Percentiles rank a stretch among this genome's conserved stretches.
Conservation (phyloP, 768 basidiomycete species). For the Cystofilobasidium capitatum region DNA sequence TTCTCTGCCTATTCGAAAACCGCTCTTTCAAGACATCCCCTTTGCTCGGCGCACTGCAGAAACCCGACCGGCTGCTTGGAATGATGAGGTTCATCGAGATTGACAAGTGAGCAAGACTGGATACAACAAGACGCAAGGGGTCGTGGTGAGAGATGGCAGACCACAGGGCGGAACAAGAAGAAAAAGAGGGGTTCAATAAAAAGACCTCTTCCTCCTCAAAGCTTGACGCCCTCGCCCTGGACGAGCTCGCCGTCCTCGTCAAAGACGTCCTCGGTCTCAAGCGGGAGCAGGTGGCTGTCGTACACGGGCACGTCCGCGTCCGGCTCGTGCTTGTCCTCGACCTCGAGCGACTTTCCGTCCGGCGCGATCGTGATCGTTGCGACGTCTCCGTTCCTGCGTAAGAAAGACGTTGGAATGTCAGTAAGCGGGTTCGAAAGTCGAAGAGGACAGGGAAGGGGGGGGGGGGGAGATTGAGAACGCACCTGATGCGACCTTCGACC, state of each 20-base stretch:
- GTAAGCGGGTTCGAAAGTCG: constrained; percentile 23
- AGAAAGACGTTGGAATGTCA: too few species aligned
- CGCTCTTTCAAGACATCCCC: too few species aligned
- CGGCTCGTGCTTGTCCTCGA: constrained; percentile 54
- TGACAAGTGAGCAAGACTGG: too few species aligned
- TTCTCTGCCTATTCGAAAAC: too few species aligned
- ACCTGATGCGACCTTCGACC: constrained; percentile 69
- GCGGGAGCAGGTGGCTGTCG: constrained; percentile 11
- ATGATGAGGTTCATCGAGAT: too few species aligned
- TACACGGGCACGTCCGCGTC: constrained; percentile 38
- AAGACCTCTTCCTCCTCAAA: too few species aligned
- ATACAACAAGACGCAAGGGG: too few species aligned
- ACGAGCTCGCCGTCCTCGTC: constrained; percentile 5
- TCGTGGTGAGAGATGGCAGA: too few species aligned
- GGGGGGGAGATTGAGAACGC: constrained; percentile 6
- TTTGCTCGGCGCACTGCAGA: too few species aligned
- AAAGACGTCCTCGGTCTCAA: constrained; percentile 45
- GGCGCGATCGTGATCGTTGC: constrained; percentile 50
- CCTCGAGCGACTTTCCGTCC: constrained; percentile 46
- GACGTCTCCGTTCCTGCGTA: constrained; percentile 59
- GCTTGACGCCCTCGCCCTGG: neutral
- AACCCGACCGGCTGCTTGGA: too few species aligned
- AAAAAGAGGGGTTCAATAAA: too few species aligned
- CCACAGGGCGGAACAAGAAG: too few species aligned
- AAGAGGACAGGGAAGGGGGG: constrained; percentile 20